Conservation (phyloP, 2,329 filamentous ascomycete species). For the Davidsoniella australis region DNA sequence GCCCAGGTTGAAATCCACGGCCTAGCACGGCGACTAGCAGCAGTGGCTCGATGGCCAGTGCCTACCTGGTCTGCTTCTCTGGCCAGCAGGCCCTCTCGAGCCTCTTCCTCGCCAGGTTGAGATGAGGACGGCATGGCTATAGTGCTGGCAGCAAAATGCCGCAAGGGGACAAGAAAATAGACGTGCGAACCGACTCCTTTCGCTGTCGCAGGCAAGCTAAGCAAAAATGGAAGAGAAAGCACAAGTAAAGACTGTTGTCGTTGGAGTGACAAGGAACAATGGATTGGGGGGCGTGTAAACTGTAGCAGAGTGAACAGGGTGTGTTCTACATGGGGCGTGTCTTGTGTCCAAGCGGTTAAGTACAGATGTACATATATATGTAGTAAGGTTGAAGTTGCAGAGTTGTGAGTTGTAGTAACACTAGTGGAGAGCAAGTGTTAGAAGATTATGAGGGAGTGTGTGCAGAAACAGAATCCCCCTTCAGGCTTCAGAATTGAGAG, state of each 20-base stretch:
- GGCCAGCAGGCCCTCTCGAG: conserved; percentile 1
- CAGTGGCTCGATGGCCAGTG: neutral
- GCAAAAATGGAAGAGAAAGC: neutral
- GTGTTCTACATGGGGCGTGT: neutral
- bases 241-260: neutral
- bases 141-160: neutral
- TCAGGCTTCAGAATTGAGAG: no score
- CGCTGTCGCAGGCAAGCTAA: neutral
- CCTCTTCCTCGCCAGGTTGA: conserved; percentile 5
- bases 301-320: neutral
- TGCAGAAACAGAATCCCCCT: no score
- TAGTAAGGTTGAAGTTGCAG: no score
- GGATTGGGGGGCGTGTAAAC: neutral
- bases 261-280: neutral
- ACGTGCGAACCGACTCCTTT: neutral
- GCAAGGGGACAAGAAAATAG: neutral
- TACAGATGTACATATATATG: no score
- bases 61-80: neutral
- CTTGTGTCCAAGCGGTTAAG: no score
- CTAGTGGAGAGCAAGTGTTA: no score
- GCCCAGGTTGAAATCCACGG: neutral
- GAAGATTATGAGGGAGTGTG: no score
- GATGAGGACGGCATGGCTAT: conserved; percentile 2
- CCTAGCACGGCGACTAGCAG: neutral
- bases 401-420: no score